phyloP scores from a whole-genome alignment of 1,139 yeast species.

The Pichia inconspicua region DNA sequence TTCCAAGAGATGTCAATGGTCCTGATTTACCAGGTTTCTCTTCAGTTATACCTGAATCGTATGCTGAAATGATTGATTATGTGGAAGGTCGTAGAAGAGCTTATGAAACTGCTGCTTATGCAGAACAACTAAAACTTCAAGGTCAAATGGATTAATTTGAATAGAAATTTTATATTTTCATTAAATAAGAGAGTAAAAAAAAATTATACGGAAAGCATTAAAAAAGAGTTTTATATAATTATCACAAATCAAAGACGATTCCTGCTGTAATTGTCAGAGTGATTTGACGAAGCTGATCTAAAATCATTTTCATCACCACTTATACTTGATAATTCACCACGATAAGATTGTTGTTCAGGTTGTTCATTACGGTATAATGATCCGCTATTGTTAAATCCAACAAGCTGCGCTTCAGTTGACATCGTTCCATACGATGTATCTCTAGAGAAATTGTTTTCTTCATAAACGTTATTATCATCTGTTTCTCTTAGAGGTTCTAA shows the following conservation, averaged over 20 bases:
- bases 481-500: conserved; percentile 14
- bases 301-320: conserved; percentile 5
- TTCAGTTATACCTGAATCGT: conserved; percentile 78
- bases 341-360: conserved; percentile 20
- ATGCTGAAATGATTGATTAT: conserved; percentile 87
- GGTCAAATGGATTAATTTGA: conserved; percentile 11
- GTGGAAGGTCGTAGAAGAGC: conserved; percentile 89
- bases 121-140: conserved; percentile 32
- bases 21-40: conserved; percentile 38
- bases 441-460: conserved; percentile 6
- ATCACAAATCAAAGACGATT: background rate
- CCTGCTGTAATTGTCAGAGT: background rate
- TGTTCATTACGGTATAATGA: conserved; percentile 8
- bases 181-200: background rate
- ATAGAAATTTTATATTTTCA: background rate
- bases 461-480: background rate
- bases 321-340: conserved; percentile 16
- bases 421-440: conserved; percentile 9
- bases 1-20: conserved; percentile 47
- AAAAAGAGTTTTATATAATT: background rate
- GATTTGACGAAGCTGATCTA: background rate
- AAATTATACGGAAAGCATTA: background rate
- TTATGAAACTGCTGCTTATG: conserved; percentile 67
- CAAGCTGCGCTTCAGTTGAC: conserved; percentile 35
- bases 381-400: conserved; percentile 42